A percentile compares a stretch with the other conserved stretches of the same genome.
These are phyloP conservation scores for Auricularia sp. DNA, from an alignment of 768 basidiomycete genomes.

Conservation along the genomic window DNA sequence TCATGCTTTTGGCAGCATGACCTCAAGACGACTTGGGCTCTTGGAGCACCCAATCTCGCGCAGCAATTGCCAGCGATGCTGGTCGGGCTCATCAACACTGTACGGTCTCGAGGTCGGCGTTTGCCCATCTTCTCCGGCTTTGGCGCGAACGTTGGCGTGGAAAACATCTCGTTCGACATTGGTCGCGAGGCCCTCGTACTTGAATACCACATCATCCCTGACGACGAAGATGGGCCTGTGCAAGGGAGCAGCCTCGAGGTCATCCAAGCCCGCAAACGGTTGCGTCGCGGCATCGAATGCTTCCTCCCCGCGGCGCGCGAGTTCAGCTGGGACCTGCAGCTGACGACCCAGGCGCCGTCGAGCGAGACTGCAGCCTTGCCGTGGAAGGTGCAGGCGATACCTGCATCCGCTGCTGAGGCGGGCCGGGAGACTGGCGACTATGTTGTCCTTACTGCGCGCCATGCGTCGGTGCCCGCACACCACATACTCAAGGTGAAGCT, in stretches of 20 bases:
- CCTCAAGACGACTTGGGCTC: conserved; percentile 76
- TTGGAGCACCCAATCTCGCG: conserved; percentile 54
- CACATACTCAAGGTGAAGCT: conserved; percentile 76
- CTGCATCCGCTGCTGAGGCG: conserved; percentile 1
- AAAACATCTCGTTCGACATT: conserved; percentile 68
- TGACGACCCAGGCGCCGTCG: conserved; percentile 64
- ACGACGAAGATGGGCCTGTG: conserved; percentile 42
- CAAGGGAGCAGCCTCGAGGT: conserved; percentile 29
- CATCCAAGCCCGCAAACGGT: conserved; percentile 54
- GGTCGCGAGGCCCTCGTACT: conserved; percentile 75
- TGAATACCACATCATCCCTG: conserved; percentile 73
- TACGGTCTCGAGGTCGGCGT: conserved; percentile 60
- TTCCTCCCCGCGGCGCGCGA: conserved; percentile 55
- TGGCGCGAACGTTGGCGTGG: conserved; percentile 73
- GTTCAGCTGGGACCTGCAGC: conserved; percentile 74
- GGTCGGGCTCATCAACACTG: conserved; percentile 71
- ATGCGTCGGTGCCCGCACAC: conserved; percentile 59
- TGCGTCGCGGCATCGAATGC: conserved; percentile 73
- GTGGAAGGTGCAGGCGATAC: conserved; percentile 38
- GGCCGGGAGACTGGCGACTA: conserved; percentile 14
- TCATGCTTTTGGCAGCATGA: conserved; percentile 97
- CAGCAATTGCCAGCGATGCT: conserved; percentile 85
- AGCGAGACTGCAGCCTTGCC: conserved; percentile 62
- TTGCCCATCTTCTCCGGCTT: conserved; percentile 70
- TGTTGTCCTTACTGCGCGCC: conserved; percentile 54